Base-by-base conservation (phyloP, 768 basidiomycete genomes). In the Lactifluus rugatus region DNA sequence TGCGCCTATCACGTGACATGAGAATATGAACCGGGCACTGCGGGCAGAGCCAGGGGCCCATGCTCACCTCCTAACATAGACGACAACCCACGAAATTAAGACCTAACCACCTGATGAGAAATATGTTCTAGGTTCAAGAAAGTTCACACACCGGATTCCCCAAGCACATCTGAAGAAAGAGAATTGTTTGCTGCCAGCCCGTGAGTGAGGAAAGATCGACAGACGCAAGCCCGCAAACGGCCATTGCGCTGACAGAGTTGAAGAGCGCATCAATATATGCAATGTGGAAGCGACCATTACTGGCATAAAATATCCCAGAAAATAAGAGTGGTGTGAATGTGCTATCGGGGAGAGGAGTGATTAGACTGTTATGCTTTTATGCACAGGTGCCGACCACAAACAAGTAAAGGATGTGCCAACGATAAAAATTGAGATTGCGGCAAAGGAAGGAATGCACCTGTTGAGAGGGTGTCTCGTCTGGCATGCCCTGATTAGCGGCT, bases 51-150 rank as follows among this genome's bases (percentile, higher is more conserved):
- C 41, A 41, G 44, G 32, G 52, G 55, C 55, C 32, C 31, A 48
- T 42, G 64, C 77, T 62, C 48, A 87, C 87, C 81, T 83, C 57
- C 92, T 78, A 58, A 85, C 78, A 57, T 83, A 80, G 26, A 95
- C 89, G 70, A 89, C 87, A 57, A 90, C 75, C 85, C 90, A 89
- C 0, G 89, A 90, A 7, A 93, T 80, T 14, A 83, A 66, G 39
- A 91, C 81, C 84, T 91, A 52, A n/a, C 48, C 11, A 17, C 17
- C n/a, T 23, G 13, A n/a, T 61, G 34, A 25, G 8, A 14, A 5
- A 6, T 17, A 21, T 14, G 51, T 58, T 10, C 13, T 31, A 42
- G 23, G 28, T 50, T 62, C n/a, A 34, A 17, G 42, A 4, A 41
- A 28, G 48, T 52, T 46, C n/a, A 76, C 85, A 66, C 62, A 89